These are phyloP conservation scores for Eucalyptus erythrocorys DNA, from an alignment of 345 rosid genomes.

Conservation along the genomic window DNA sequence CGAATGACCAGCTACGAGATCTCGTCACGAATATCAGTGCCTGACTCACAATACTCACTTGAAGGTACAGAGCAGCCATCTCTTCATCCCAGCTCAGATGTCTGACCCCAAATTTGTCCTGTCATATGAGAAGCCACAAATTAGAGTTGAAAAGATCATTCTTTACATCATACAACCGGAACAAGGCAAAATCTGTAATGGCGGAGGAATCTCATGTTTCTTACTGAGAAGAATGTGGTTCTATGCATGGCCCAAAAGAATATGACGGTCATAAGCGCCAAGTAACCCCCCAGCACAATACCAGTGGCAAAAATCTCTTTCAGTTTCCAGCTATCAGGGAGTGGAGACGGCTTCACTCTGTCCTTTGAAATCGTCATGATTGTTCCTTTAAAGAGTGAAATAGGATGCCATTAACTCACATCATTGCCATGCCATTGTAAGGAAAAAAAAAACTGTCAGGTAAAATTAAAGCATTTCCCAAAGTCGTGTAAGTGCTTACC, in stretches of 20 bases:
- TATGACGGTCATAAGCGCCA: constrained; percentile 71
- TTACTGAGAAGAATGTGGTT: constrained; percentile 66
- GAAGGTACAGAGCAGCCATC: constrained; percentile 84
- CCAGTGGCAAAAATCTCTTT: constrained; percentile 93
- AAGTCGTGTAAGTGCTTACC: constrained; percentile 28
- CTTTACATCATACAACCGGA: not conserved
- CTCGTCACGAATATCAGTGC: constrained; percentile 88
- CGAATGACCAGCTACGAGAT: constrained; percentile 81
- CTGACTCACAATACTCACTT: constrained; percentile 97
- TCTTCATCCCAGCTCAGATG: constrained; percentile 40
- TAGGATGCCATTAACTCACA: not conserved
- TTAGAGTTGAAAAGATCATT: not conserved
- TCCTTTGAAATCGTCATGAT: constrained; percentile 96
- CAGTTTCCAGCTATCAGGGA: constrained; percentile 94
- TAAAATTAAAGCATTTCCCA: not conserved
- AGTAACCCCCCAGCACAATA: constrained; percentile 67
- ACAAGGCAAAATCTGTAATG: not conserved
- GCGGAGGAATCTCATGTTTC: not conserved
- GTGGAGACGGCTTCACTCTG: constrained; percentile 88
- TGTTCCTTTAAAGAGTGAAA: constrained; percentile 33
- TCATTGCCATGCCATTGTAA: not conserved
- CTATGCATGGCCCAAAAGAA: constrained; percentile 71
- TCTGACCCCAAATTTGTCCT: constrained; percentile 63
- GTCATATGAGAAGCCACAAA: not conserved
- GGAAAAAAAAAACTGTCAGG: not conserved